Evolutionary conservation across 2,329 filamentous ascomycete species (phyloP).

Genomic region (Orbilia oligospora): DNA sequence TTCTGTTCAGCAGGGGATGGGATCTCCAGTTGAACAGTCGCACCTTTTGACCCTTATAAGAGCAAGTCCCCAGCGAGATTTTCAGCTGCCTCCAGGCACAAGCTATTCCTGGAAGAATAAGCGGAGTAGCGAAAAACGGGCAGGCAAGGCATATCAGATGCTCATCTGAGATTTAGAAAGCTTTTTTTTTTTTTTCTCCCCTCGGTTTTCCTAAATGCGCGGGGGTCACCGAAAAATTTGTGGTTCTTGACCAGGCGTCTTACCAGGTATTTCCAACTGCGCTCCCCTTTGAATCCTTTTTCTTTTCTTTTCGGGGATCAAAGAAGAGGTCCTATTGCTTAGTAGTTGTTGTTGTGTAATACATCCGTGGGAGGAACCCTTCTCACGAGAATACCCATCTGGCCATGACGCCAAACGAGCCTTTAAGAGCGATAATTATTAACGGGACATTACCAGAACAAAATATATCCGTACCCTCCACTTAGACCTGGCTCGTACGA

Average conservation of each 20-base stretch:
- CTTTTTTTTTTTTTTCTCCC: constrained; percentile 5
- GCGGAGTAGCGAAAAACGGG: constrained; percentile 54
- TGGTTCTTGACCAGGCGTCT: constrained; percentile 44
- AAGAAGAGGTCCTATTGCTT: constrained; percentile 41
- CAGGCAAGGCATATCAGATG: constrained; percentile 58
- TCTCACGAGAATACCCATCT: constrained; percentile 45
- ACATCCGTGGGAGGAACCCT: constrained; percentile 45
- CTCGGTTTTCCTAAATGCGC: constrained; percentile 37
- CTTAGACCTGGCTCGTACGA: constrained; percentile 30
- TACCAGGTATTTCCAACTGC: constrained; percentile 57
- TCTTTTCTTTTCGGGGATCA: constrained; percentile 27
- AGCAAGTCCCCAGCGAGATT: constrained; percentile 55
- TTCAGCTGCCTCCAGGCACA: constrained; percentile 57
- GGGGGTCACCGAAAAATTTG: constrained; percentile 56
- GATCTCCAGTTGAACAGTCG: constrained; percentile 26
- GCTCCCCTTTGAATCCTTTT: constrained; percentile 33
- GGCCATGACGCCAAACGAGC: constrained; percentile 53
- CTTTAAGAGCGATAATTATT: constrained; percentile 60
- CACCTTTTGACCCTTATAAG: constrained; percentile 58
- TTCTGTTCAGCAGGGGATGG: constrained; percentile 48
- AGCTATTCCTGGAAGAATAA: constrained; percentile 61
- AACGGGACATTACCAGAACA: constrained; percentile 51
- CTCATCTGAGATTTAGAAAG: constrained; percentile 48
- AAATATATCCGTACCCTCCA: constrained; percentile 47
- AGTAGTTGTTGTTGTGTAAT: constrained; percentile 59